A percentile compares a stretch with the other conserved stretches of the same genome.
Evolutionary conservation across 1,139 yeast species (phyloP).

Genomic region (Yarrowia galli): DNA sequence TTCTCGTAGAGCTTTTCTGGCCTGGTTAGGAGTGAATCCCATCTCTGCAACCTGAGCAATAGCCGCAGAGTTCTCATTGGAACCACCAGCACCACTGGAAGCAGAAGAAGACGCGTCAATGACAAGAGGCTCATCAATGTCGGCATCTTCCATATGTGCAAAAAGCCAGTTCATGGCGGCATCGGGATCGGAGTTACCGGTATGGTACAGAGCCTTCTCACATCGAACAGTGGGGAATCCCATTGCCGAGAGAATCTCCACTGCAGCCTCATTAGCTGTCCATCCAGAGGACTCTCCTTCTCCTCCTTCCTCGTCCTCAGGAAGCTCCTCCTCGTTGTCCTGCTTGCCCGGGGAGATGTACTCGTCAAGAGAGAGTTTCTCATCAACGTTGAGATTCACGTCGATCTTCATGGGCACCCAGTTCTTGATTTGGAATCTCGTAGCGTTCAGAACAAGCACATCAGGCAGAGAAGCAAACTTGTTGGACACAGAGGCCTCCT

Average conservation of each 20-base stretch:
- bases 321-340: constrained; percentile 50
- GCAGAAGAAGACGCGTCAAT: constrained; percentile 42
- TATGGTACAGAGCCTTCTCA: constrained; percentile 69
- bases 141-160: constrained; percentile 84
- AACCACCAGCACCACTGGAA: neutral
- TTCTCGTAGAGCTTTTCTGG: constrained; percentile 71
- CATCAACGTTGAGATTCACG: constrained; percentile 67
- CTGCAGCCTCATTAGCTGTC: constrained; percentile 61
- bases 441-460: constrained; percentile 72
- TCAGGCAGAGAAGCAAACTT: constrained; percentile 73
- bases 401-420: constrained; percentile 91
- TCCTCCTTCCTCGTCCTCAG: constrained; percentile 41
- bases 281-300: constrained; percentile 50
- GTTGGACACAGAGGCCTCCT: constrained; percentile 49
- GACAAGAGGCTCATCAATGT: constrained; percentile 69
- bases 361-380: constrained; percentile 52
- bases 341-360: constrained; percentile 52
- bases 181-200: constrained; percentile 75
- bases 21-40: constrained; percentile 76
- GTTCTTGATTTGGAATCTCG: constrained; percentile 80
- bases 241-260: constrained; percentile 71
- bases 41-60: constrained; percentile 65
- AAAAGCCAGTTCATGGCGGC: constrained; percentile 91
- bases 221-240: constrained; percentile 82
- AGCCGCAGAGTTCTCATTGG: constrained; percentile 49